Percentiles rank a stretch among this genome's conserved stretches.
Conservation (phyloP, 306 rosid species). For the Urtica urens region DNA sequence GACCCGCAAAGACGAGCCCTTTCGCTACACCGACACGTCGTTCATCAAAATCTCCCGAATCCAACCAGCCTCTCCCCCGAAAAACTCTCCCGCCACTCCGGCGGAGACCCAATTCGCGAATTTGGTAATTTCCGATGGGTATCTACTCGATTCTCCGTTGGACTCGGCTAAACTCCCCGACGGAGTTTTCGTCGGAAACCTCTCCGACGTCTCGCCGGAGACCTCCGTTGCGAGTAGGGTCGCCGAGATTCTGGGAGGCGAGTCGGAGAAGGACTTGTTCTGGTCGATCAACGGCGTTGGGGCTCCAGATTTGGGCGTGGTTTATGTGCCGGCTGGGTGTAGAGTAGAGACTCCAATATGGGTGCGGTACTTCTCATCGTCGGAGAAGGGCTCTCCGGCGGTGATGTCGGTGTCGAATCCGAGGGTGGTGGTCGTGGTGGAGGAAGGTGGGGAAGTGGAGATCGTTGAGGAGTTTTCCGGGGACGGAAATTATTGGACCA, state of each 20-base stretch:
- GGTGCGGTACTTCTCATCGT: constrained; percentile 38
- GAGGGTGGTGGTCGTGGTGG: constrained; percentile 72
- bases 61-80: constrained; percentile 35
- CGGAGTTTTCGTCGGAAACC: constrained; percentile 54
- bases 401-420: constrained; percentile 64
- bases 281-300: constrained; percentile 89
- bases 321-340: constrained; percentile 67
- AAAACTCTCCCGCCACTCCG: background rate
- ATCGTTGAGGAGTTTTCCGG: constrained; percentile 62
- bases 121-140: constrained; percentile 50
- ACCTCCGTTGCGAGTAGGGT: constrained; percentile 27
- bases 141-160: constrained; percentile 11
- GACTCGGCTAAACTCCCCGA: constrained; percentile 37
- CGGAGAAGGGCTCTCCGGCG: constrained; percentile 29
- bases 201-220: constrained; percentile 17
- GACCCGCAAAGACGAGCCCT: constrained; percentile 73
- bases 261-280: constrained; percentile 53
- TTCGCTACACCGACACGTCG: constrained; percentile 77
- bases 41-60: constrained; percentile 55
- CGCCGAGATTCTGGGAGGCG: constrained; percentile 21
- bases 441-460: constrained; percentile 61
- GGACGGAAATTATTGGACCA: constrained; percentile 51
- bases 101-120: constrained; percentile 25
- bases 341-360: constrained; percentile 49
- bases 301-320: constrained; percentile 68